Base-by-base conservation (phyloP, 1,284 basidiomycete genomes). In the Ustilago sp. region DNA sequence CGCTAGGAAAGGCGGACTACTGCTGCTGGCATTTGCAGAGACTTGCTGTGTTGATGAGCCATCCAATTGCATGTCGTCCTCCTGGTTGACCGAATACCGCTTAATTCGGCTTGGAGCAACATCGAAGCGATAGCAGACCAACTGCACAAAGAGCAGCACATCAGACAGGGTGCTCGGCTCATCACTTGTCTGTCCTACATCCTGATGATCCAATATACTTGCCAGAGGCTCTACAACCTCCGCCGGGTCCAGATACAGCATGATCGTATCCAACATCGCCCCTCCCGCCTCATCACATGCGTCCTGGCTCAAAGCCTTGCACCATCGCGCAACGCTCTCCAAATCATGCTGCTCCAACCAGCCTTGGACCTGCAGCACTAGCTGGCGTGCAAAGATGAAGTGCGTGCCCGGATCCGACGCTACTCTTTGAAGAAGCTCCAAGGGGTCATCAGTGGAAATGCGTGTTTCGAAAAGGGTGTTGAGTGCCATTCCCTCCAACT, bases 131-230 rank as follows among this genome's bases (percentile, higher is more conserved):
- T 74, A 74, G 38, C 65, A 63, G 4, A 80, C 45, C 8, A 75
- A 53, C 56, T 82, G 80, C 2, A 69, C 55, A 45, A 80, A 77
- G 7, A 82, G 64, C 19, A 82, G 13, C 11, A 80, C 69, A 59
- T 62, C 56, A 36, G 62, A 67, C 38, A 79, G 36, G 1, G 75
- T 80, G 8, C 74, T 68, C 0, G 79, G 79, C 52, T 82, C 79
- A 59, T 80, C 79, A 56, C 73, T 77, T 11, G 64, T 63, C 60
- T 78, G 71, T 7, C 65, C 73, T 3, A 80, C 45, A 32, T 80
- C 80, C 34, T 64, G 53, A 8, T 59, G 52, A 28, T 80, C 77
- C 36, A 81, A 35, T 0, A 81, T 32, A 8, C 52, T 52, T 3
- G 65, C 74, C 59, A 81, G 28, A 17, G 74, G 65, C 12, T 62